Evolutionary conservation across 768 basidiomycete genomes (phyloP).

Genomic region (Zangia roseola): DNA sequence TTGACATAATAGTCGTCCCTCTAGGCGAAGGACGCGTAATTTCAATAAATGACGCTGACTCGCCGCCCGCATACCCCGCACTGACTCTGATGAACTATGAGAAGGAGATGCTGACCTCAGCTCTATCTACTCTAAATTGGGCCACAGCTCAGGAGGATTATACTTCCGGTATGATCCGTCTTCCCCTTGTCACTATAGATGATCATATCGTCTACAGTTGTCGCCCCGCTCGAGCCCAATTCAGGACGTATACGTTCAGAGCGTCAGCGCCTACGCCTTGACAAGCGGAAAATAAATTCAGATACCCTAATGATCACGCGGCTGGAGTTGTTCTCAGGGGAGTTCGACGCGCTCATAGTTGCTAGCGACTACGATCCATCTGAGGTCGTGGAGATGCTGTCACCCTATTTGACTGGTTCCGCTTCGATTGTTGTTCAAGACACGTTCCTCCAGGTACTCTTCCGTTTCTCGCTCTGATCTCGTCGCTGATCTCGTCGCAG

Average conservation of each 20-base stretch:
- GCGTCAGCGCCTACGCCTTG: slow-evolving; percentile 64
- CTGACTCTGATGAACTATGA: slow-evolving; percentile 85
- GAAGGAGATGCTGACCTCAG: slow-evolving; percentile 45
- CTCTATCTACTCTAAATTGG: slow-evolving; percentile 83
- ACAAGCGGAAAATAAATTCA: slow-evolving; percentile 74
- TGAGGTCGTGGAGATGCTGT: slow-evolving; percentile 72
- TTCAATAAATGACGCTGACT: slow-evolving; percentile 85
- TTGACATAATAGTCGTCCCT: slow-evolving; percentile 3
- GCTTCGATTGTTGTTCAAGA: slow-evolving; percentile 85
- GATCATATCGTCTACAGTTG: slow-evolving; percentile 38
- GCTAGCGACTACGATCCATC: slow-evolving; percentile 84
- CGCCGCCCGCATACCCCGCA: slow-evolving; percentile 88
- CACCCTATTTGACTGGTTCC: slow-evolving; percentile 81
- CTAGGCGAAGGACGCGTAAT: slow-evolving; percentile 79
- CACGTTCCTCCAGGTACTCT: slow-evolving; percentile 68
- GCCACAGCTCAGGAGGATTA: slow-evolving; percentile 81
- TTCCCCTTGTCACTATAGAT: background rate
- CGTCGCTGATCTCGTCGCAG: slow-evolving; percentile 35
- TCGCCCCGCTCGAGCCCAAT: slow-evolving; percentile 58
- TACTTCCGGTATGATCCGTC: slow-evolving; percentile 48
- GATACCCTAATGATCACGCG: slow-evolving; percentile 61
- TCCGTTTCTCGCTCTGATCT: background rate
- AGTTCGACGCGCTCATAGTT: slow-evolving; percentile 87
- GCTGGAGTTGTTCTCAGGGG: slow-evolving; percentile 81
- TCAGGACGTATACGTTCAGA: slow-evolving; percentile 65